phyloP scores from a whole-genome alignment of 257 asterid species.

The Nicotiana tabacum region DNA sequence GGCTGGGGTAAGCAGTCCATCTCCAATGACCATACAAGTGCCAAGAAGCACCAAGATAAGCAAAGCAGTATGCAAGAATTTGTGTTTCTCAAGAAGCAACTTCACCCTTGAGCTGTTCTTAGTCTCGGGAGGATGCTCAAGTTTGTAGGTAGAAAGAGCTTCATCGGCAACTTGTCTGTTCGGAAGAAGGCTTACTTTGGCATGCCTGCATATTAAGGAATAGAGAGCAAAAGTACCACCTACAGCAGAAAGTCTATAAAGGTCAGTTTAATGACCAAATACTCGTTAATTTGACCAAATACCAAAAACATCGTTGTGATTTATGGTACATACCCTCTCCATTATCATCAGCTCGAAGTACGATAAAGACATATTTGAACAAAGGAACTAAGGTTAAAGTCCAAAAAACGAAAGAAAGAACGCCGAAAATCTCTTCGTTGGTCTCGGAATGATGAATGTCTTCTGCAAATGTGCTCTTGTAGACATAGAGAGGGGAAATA shows the following conservation, averaged over 20 bases:
- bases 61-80: slow-evolving; percentile 72
- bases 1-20: slow-evolving; percentile 95
- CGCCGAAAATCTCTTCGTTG: slow-evolving; percentile 90
- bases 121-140: slow-evolving; percentile 62
- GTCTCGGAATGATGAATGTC: slow-evolving; percentile 94
- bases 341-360: slow-evolving; percentile 93
- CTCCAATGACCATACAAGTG: slow-evolving; percentile 99
- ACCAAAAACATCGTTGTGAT: background rate
- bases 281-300: background rate
- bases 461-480: slow-evolving; percentile 94
- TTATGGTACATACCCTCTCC: slow-evolving; percentile 73
- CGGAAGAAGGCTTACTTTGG: slow-evolving; percentile 92
- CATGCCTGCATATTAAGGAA: slow-evolving; percentile 91
- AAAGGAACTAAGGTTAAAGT: slow-evolving; percentile 87
- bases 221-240: slow-evolving; percentile 98
- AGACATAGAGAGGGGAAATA: slow-evolving; percentile 95
- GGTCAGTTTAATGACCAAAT: slow-evolving; percentile 3
- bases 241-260: slow-evolving; percentile 32
- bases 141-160: slow-evolving; percentile 83
- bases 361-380: slow-evolving; percentile 81
- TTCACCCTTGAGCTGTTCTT: slow-evolving; percentile 63
- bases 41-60: slow-evolving; percentile 82
- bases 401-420: slow-evolving; percentile 92
- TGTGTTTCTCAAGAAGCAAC: slow-evolving; percentile 78
- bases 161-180: slow-evolving; percentile 83